These are phyloP conservation scores for Sordariomycetes sp. DNA, from an alignment of 2,329 filamentous ascomycete species.

Conservation along the genomic window DNA sequence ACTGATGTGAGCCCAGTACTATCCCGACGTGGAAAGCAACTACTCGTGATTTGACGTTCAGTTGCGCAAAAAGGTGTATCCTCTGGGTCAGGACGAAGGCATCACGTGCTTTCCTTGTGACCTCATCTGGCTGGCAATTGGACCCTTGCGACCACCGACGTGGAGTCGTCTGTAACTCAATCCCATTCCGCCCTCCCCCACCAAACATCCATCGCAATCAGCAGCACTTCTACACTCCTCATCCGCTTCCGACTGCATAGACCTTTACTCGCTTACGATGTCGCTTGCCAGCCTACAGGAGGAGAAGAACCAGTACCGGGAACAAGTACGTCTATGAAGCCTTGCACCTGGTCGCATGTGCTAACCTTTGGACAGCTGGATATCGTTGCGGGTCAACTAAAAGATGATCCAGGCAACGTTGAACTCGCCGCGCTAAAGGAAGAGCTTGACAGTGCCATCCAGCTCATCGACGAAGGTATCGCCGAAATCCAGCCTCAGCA, in stretches of 20 bases:
- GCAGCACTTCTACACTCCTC: too few species aligned
- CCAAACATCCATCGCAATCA: neutral
- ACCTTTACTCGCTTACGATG: neutral
- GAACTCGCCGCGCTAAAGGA: constrained; percentile 69
- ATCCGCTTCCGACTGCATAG: too few species aligned
- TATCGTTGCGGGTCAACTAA: constrained; percentile 64
- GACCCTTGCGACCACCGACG: too few species aligned
- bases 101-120: too few species aligned
- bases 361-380: constrained; percentile 50
- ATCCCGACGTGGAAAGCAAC: too few species aligned
- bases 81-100: too few species aligned
- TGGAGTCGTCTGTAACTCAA: too few species aligned
- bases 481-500: constrained; percentile 60
- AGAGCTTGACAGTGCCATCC: constrained; percentile 76
- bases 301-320: constrained; percentile 45
- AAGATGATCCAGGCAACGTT: constrained; percentile 69
- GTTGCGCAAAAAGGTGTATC: too few species aligned
- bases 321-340: constrained; percentile 34
- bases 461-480: constrained; percentile 69
- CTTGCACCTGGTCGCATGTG: neutral
- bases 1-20: too few species aligned
- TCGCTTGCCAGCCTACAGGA: constrained; percentile 33
- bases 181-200: neutral
- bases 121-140: too few species aligned
- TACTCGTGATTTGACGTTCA: too few species aligned